phyloP scores from a whole-genome alignment of 768 basidiomycete species.

The Boletus tomentosulus region DNA sequence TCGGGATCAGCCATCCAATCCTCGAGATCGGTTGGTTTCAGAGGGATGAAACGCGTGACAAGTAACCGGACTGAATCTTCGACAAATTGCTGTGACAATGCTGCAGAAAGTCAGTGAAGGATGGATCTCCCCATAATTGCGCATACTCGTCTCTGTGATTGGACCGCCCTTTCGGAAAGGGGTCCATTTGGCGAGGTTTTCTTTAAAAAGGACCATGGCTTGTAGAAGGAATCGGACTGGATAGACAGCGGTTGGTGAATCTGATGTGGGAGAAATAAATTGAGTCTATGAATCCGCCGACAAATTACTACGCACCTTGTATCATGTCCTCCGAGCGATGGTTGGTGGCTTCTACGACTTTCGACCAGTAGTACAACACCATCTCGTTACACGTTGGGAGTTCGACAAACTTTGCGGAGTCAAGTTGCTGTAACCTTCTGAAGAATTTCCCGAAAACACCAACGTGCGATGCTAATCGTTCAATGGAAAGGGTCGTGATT shows the following conservation, averaged over 20 bases:
- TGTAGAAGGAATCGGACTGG: constrained; percentile 81
- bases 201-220: constrained; percentile 83
- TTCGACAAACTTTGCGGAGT: constrained; percentile 52
- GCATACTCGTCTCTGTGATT: constrained; percentile 55
- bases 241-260: constrained; percentile 59
- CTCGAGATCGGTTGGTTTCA: constrained; percentile 77
- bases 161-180: constrained; percentile 58
- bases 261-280: constrained; percentile 32
- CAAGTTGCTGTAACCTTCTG: constrained; percentile 65
- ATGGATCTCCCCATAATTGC: neutral
- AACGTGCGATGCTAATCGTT: constrained; percentile 63
- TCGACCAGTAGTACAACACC: constrained; percentile 78
- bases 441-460: constrained; percentile 78
- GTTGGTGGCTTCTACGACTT: constrained; percentile 67
- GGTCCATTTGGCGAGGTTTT: constrained; percentile 75
- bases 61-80: constrained; percentile 71
- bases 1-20: constrained; percentile 87
- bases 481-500: constrained; percentile 43
- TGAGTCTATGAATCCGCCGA: neutral
- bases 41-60: constrained; percentile 79
- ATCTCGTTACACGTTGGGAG: constrained; percentile 63
- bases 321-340: constrained; percentile 46
- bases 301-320: constrained; percentile 42
- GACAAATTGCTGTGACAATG: constrained; percentile 65
- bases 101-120: constrained; percentile 33